Conservation (phyloP, 805 yeast genomes). For the Saturnispora zaruensis region DNA sequence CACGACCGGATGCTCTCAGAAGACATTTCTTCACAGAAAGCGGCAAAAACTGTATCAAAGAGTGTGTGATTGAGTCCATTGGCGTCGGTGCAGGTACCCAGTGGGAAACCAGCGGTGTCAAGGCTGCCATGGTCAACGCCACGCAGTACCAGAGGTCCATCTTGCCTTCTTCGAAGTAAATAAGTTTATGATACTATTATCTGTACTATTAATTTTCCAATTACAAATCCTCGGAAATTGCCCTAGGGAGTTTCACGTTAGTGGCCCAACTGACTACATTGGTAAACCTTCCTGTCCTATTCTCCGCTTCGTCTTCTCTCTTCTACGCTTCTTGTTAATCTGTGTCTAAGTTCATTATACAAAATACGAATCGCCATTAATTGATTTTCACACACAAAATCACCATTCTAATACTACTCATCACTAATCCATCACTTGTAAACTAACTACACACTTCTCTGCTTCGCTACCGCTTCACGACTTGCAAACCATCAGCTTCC, state of each 20-base stretch:
- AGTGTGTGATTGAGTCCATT: slow-evolving; percentile 40
- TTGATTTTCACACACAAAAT: no score
- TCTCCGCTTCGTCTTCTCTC: no score
- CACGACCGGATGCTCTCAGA: slow-evolving; percentile 70
- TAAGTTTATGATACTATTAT: not conserved
- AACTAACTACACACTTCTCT: not conserved
- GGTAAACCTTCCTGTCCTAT: no score
- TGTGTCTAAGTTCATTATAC: no score
- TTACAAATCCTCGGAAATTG: no score
- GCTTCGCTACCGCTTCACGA: not conserved
- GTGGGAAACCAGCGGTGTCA: slow-evolving; percentile 10
- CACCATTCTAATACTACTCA: no score
- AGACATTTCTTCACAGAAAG: slow-evolving; percentile 76
- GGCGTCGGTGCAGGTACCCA: slow-evolving; percentile 6
- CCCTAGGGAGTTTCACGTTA: no score
- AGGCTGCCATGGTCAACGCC: slow-evolving; percentile 13
- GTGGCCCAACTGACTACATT: no score
- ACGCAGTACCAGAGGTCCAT: not conserved
- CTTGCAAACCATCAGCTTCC: no score
- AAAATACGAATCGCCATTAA: no score
- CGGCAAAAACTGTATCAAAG: slow-evolving; percentile 63
- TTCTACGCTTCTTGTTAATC: no score
- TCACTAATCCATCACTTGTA: not conserved
- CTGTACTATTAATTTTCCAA: not conserved
- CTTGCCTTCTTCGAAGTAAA: not conserved